phyloP scores from a whole-genome alignment of 352 stramenopile genomes.

The Elongisporangium senticosum region DNA sequence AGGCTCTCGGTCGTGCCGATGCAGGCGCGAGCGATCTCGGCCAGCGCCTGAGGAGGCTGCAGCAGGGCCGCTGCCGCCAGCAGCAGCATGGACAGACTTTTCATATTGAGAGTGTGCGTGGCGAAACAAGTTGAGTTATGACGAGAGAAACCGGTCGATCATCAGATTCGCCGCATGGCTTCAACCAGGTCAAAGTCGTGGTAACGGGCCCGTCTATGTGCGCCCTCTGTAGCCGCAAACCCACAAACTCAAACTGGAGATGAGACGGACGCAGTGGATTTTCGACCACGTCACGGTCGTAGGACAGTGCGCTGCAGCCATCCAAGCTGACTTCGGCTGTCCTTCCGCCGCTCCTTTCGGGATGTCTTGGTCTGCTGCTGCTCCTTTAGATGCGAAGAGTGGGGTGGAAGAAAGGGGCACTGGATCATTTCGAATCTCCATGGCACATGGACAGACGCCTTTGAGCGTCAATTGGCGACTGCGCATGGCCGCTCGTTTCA shows the following conservation, averaged over 20 bases:
- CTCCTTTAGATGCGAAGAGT: not conserved
- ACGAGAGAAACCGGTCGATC: not conserved
- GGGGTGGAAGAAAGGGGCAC: too few species aligned
- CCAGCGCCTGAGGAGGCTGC: not conserved
- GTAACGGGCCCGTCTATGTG: not conserved
- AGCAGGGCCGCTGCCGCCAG: not conserved
- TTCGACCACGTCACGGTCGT: not conserved
- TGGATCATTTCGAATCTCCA: not conserved
- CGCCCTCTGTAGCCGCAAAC: not conserved
- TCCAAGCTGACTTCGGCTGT: not conserved
- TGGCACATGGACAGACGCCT: too few species aligned
- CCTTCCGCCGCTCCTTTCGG: too few species aligned
- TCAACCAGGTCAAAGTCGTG: not conserved
- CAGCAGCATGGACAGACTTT: not conserved
- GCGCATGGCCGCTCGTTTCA: not conserved
- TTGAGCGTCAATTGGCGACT: too few species aligned
- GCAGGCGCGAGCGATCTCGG: conserved; percentile 34
- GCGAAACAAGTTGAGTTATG: not conserved
- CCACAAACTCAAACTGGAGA: too few species aligned
- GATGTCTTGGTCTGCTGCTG: too few species aligned
- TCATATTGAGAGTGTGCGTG: not conserved
- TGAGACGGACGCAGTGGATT: not conserved
- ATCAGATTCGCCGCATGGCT: not conserved
- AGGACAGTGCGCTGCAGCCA: not conserved
- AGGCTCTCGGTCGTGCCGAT: conserved; percentile 10